Evolutionary conservation across 2,329 filamentous ascomycete genomes (phyloP).

Genomic region (Penicillium palitans): DNA sequence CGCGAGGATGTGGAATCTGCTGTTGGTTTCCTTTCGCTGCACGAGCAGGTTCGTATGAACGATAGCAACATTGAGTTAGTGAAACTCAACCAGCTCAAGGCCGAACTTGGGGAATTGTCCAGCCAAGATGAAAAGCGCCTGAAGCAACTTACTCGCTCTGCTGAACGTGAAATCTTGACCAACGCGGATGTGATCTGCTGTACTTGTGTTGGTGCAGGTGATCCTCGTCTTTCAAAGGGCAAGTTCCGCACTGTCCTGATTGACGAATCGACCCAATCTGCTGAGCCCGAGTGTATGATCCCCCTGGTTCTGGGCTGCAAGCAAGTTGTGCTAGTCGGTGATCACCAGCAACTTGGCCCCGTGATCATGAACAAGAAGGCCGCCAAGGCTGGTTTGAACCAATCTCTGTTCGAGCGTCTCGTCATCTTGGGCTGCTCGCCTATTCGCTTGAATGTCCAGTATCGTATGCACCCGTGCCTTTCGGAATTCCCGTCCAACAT

Average conservation of each 20-base stretch:
- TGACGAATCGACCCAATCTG: slow-evolving; percentile 96
- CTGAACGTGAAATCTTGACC: slow-evolving; percentile 89
- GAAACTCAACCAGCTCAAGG: slow-evolving; percentile 91
- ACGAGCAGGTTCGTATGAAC: slow-evolving; percentile 96
- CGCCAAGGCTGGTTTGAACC: slow-evolving; percentile 93
- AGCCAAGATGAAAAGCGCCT: slow-evolving; percentile 98
- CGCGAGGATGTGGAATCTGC: slow-evolving; percentile 98
- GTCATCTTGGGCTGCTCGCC: slow-evolving; percentile 88
- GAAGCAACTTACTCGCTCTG: slow-evolving; percentile 89
- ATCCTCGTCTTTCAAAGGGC: slow-evolving; percentile 92
- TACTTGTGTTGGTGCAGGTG: slow-evolving; percentile 95
- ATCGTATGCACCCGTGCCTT: slow-evolving; percentile 97
- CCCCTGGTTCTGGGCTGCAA: slow-evolving; percentile 96
- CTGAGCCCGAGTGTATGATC: slow-evolving; percentile 98
- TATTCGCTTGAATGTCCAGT: slow-evolving; percentile 93
- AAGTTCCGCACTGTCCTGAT: slow-evolving; percentile 98
- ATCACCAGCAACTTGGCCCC: slow-evolving; percentile 95
- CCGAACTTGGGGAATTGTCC: slow-evolving; percentile 83
- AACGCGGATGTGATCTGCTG: slow-evolving; percentile 99
- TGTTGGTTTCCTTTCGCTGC: slow-evolving; percentile 89
- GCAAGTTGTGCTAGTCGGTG: slow-evolving; percentile 96
- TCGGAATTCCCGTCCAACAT: slow-evolving; percentile 98
- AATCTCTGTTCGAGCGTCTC: slow-evolving; percentile 96
- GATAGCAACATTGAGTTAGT: slow-evolving; percentile 92
- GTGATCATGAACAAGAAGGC: slow-evolving; percentile 99